phyloP scores from a whole-genome alignment of 1,284 basidiomycete genomes.

The Clitocybe nebularis region DNA sequence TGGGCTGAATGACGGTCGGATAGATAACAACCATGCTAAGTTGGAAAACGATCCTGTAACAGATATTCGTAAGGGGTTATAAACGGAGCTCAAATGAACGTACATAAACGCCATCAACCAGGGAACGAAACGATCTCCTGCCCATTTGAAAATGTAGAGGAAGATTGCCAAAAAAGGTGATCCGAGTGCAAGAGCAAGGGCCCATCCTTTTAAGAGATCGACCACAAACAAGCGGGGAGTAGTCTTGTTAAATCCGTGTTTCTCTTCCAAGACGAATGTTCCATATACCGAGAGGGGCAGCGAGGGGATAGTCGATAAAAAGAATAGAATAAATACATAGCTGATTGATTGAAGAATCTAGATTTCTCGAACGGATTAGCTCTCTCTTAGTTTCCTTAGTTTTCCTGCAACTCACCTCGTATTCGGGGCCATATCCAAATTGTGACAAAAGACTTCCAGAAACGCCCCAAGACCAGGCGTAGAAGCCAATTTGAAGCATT shows the following conservation, averaged over 20 bases:
- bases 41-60: conserved; percentile 74
- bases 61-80: not conserved
- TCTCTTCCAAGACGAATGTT: conserved; percentile 93
- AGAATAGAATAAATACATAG: conserved; percentile 68
- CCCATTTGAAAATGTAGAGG: conserved; percentile 89
- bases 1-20: conserved; percentile 89
- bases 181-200: conserved; percentile 74
- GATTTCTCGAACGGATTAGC: too few species aligned
- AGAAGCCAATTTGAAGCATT: conserved; percentile 74
- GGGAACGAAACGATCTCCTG: conserved; percentile 85
- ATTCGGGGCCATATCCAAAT: conserved; percentile 61
- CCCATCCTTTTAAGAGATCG: conserved; percentile 81
- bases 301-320: conserved; percentile 65
- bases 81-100: conserved; percentile 17
- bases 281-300: conserved; percentile 79
- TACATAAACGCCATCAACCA: conserved; percentile 87
- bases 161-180: conserved; percentile 86
- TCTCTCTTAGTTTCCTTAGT: too few species aligned
- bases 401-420: conserved; percentile 58
- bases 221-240: conserved; percentile 71
- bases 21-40: conserved; percentile 82
- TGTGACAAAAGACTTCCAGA: conserved; percentile 49
- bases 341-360: conserved; percentile 81
- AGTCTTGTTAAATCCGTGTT: conserved; percentile 96
- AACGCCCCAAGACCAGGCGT: conserved; percentile 74